phyloP scores from a whole-genome alignment of 352 stramenopile genomes.

The Thalassiosira livingstoniorum region DNA sequence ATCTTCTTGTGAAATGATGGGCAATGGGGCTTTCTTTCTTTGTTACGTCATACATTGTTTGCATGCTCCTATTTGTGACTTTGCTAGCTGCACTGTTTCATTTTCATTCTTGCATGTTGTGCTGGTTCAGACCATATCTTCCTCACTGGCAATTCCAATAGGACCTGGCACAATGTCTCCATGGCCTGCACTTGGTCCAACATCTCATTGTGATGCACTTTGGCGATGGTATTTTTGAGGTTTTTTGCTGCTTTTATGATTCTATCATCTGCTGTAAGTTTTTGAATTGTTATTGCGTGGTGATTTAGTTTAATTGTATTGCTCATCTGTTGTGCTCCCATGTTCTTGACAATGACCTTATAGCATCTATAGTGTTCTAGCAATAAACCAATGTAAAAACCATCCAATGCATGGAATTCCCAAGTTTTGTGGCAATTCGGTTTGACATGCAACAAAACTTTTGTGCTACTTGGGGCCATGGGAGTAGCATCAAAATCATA shows the following conservation, averaged over 20 bases:
- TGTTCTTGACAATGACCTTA: conserved; percentile 4
- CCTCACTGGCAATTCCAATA: too few species aligned
- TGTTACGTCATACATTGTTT: too few species aligned
- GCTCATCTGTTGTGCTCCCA: background rate
- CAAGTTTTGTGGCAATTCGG: conserved; percentile 12
- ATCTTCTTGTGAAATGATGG: too few species aligned
- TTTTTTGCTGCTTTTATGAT: conserved; percentile 9
- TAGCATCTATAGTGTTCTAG: conserved; percentile 8
- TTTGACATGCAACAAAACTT: conserved; percentile 17
- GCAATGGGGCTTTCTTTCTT: too few species aligned
- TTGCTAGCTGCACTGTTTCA: too few species aligned
- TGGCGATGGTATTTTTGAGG: background rate
- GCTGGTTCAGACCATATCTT: too few species aligned
- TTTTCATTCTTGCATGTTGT: too few species aligned
- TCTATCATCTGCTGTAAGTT: background rate
- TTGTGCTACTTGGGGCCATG: conserved; percentile 7
- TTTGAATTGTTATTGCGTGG: background rate
- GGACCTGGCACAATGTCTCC: too few species aligned
- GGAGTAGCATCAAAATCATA: conserved; percentile 8
- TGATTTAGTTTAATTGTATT: conserved; percentile 13
- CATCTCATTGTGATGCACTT: background rate
- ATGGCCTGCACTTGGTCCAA: conserved; percentile 4
- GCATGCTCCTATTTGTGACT: too few species aligned
- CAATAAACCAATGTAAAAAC: background rate
- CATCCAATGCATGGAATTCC: conserved; percentile 11